Percentiles rank a stretch among this genome's conserved stretches.
Conservation (phyloP, 495 filamentous ascomycete genomes). For the Trichoderma erinaceum region DNA sequence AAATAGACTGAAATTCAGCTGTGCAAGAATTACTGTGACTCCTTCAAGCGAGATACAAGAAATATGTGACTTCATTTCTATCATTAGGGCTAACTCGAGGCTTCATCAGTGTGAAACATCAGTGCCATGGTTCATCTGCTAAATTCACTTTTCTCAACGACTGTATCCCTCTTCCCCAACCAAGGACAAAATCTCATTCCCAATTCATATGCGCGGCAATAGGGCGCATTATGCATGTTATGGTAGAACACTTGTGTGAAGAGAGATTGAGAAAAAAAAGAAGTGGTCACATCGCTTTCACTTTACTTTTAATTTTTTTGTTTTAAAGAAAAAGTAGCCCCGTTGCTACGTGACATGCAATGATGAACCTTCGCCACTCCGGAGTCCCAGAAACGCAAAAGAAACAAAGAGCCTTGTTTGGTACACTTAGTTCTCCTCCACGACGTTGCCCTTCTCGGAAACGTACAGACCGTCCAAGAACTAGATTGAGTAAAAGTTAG, state of each 20-base stretch:
- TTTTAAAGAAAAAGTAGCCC: constrained; percentile 23
- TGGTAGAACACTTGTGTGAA: not conserved
- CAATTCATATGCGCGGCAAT: not conserved
- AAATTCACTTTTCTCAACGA: not conserved
- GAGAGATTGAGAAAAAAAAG: not conserved
- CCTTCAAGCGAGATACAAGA: too few relatives aligned
- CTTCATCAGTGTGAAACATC: not conserved
- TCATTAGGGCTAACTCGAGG: not conserved
- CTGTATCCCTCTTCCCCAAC: not conserved
- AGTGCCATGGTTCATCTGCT: not conserved
- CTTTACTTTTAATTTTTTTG: constrained; percentile 16
- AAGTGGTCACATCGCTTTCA: constrained; percentile 14
- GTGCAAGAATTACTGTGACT: too few relatives aligned
- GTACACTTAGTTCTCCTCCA: constrained; percentile 50
- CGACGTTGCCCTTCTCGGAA: constrained; percentile 92
- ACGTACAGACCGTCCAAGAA: constrained; percentile 99
- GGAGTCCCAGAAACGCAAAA: constrained; percentile 38
- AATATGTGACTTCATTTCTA: not conserved
- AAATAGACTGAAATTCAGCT: too few relatives aligned
- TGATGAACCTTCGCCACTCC: constrained; percentile 48
- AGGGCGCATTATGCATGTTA: not conserved
- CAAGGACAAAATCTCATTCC: not conserved
- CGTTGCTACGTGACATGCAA: constrained; percentile 53
- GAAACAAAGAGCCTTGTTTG: constrained; percentile 27
- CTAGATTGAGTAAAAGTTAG: constrained; percentile 47